Conservation (phyloP, 768 basidiomycete genomes). For the Lentinus tigrinus region DNA sequence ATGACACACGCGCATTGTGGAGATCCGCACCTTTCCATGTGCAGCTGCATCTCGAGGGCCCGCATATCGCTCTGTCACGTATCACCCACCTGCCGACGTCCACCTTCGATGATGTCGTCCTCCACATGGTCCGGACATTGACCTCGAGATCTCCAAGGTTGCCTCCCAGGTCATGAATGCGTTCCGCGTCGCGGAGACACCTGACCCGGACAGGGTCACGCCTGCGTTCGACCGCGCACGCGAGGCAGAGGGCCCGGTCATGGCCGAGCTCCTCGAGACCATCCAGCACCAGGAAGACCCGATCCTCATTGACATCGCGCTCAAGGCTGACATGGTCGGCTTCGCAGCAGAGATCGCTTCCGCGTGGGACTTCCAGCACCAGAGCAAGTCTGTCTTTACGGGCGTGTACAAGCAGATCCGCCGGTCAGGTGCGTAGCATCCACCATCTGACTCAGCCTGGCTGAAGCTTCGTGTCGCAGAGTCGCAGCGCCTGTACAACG, state of each 20-base stretch:
- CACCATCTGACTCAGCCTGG: too few species aligned
- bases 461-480: constrained; percentile 5
- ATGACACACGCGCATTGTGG: too few species aligned
- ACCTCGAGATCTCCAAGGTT: constrained; percentile 20
- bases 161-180: constrained; percentile 17
- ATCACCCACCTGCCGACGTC: too few species aligned
- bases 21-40: too few species aligned
- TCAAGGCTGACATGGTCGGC: constrained; percentile 22
- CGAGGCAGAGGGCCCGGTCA: constrained; percentile 18
- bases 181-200: constrained; percentile 11
- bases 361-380: constrained; percentile 22
- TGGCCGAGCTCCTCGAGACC: constrained; percentile 20
- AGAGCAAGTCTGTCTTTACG: constrained; percentile 16
- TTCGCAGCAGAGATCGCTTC: constrained; percentile 20
- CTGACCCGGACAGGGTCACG: constrained; percentile 2
- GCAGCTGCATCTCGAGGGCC: too few species aligned
- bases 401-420: constrained; percentile 19
- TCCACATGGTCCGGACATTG: constrained; percentile 17
- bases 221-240: constrained; percentile 17
- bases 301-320: constrained; percentile 21
- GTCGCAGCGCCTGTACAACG: constrained; percentile 19
- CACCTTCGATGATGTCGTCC: constrained; percentile 12
- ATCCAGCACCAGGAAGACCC: constrained; percentile 22
- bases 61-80: too few species aligned
- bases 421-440: too few species aligned